phyloP scores from a whole-genome alignment of 495 filamentous ascomycete genomes.

The Penicillium mononematosum region DNA sequence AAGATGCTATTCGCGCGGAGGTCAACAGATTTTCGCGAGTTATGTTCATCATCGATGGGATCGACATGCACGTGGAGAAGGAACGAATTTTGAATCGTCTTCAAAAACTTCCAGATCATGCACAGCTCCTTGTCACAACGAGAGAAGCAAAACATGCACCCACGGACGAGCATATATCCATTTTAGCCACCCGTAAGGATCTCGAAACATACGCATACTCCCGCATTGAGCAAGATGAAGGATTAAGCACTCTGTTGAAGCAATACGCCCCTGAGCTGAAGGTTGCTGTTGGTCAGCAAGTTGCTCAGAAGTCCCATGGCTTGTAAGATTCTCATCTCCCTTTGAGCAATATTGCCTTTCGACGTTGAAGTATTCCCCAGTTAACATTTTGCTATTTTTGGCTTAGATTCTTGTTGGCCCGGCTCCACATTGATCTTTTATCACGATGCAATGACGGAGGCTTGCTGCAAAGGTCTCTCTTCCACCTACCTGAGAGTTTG shows the following conservation, averaged over 20 bases:
- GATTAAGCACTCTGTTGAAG: constrained; percentile 14
- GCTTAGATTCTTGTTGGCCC: constrained; percentile 34
- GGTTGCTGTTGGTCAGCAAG: constrained; percentile 20
- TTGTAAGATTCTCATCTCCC: constrained; percentile 20
- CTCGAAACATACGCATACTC: constrained; percentile 22
- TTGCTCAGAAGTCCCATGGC: constrained; percentile 29
- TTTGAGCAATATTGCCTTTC: too few relatives aligned
- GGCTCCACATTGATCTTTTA: constrained; percentile 31
- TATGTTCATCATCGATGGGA: constrained; percentile 33
- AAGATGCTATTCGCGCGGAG: constrained; percentile 38
- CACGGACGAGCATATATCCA: constrained; percentile 13
- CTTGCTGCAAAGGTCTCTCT: constrained; percentile 28
- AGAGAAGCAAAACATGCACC: constrained; percentile 21
- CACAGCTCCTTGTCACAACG: constrained; percentile 35
- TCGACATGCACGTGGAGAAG: constrained; percentile 31
- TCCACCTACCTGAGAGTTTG: constrained; percentile 33
- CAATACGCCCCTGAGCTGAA: constrained; percentile 17
- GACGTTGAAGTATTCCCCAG: too few relatives aligned
- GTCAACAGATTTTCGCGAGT: constrained; percentile 36
- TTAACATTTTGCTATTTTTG: not conserved
- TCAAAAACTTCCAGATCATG: constrained; percentile 38
- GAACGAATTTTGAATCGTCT: constrained; percentile 34
- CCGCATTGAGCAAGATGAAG: constrained; percentile 16
- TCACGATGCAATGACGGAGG: constrained; percentile 22
- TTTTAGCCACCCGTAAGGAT: constrained; percentile 22